Evolutionary conservation across 345 rosid genomes (phyloP), one percentile per base, ranked within the genome.

Genomic region (Pelargonium nanum): DNA sequence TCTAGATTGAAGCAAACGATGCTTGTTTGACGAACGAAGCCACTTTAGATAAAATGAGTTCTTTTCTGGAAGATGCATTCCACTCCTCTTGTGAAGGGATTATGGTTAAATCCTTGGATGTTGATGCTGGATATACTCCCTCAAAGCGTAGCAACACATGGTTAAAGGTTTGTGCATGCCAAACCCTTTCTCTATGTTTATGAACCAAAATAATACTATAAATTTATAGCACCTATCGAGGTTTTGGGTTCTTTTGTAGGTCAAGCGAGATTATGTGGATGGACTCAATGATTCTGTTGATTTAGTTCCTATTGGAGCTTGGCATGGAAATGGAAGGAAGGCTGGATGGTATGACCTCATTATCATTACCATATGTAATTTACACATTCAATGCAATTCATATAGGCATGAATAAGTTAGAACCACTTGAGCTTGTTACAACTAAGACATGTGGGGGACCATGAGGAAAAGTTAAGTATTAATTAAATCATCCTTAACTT

Each of bases 241-340:
- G 50, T 59, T 61, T 61, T 24, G 21, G 56, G 58, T 54, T 62
- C 57, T 65, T 68, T 72, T 68, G 61, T 70, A 88, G 97, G 88
- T 91, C 30, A 91, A 91, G 73, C 87, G 87, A 66, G 98, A 91
- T 70, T 88, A 91, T 75, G 80, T 88, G 48, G 91, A 84, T 44
- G 96, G 88, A 60, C 57, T 91, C 60, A 74, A 76, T 50, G 98
- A 88, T 67, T 80, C 96, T 32, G 83, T 91, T 72, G 97, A 88
- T 81, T 80, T 91, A 74, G 91, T 91, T 64, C 91, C 97, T 12
- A 91, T 91, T 51, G 97, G 94, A 60, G 96, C 94, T 59, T 86
- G 97, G 97, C 86, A 88, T 72, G 96, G 94, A 56, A 91, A 91
- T 56, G 96, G 96, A 53, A 83, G 94, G 73, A 91, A 91, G 81